These are phyloP conservation scores for Cryomyces minteri DNA, from an alignment of 495 filamentous ascomycete species.

Conservation along the genomic window DNA sequence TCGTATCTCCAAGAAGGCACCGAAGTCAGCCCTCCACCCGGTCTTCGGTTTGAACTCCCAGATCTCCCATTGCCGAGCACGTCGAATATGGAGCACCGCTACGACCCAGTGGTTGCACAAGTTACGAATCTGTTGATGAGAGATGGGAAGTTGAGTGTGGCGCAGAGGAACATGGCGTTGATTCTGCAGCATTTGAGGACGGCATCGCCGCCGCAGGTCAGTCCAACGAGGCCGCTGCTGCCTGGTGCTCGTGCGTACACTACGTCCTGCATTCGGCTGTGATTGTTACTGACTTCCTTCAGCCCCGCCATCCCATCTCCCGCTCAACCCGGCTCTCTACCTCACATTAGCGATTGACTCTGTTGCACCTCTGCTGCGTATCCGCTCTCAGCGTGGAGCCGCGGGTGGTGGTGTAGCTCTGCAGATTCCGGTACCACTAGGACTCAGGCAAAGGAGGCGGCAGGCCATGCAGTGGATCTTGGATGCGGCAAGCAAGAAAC, in stretches of 20 bases:
- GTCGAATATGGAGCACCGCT: constrained; percentile 51
- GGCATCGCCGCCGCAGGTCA: constrained; percentile 50
- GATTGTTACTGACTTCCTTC: no score
- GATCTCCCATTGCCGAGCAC: constrained; percentile 39
- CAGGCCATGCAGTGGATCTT: constrained; percentile 76
- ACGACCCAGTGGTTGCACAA: constrained; percentile 66
- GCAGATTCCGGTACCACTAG: constrained; percentile 64
- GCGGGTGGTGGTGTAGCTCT: constrained; percentile 74
- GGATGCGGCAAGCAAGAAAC: constrained; percentile 54
- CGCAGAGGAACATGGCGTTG: constrained; percentile 70
- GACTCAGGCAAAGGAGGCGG: constrained; percentile 53
- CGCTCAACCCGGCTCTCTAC: constrained; percentile 23
- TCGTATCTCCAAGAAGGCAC: no score
- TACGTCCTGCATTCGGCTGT: no score
- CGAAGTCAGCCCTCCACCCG: constrained; percentile 12
- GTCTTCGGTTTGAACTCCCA: constrained; percentile 61
- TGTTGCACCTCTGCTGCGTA: constrained; percentile 72
- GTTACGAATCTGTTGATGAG: constrained; percentile 80
- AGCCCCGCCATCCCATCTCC: constrained; percentile 45
- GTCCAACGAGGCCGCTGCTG: constrained; percentile 49
- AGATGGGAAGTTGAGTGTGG: constrained; percentile 67
- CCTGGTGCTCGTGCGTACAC: constrained; percentile 22
- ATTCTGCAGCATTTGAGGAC: constrained; percentile 83
- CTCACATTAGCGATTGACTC: constrained; percentile 77
- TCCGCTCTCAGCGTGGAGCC: constrained; percentile 54